Conservation (phyloP, 805 yeast genomes). For the Teunomyces aglyptinius region DNA sequence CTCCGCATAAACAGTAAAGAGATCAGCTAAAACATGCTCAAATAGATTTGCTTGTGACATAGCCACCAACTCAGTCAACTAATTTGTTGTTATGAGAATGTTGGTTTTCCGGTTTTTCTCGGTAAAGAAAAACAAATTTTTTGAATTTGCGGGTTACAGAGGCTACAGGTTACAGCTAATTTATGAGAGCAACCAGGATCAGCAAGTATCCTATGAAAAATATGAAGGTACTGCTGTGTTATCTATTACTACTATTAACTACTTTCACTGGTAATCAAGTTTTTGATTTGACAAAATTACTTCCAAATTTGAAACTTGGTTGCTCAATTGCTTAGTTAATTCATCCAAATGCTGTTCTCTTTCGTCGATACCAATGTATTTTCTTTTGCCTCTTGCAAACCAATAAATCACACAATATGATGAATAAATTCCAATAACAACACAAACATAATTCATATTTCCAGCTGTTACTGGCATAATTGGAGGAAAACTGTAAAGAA, state of each 20-base stretch:
- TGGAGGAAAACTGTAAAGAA: constrained; percentile 65
- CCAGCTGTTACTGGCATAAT: constrained; percentile 58
- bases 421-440: constrained; percentile 45
- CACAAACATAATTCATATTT: constrained; percentile 67
- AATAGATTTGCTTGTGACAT: not conserved
- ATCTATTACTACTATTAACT: too few species aligned
- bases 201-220: too few species aligned
- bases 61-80: not conserved
- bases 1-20: constrained; percentile 23
- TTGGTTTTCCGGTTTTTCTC: constrained; percentile 1
- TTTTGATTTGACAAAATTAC: constrained; percentile 14
- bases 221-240: too few species aligned
- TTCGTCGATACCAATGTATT: constrained; percentile 19
- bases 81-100: not conserved
- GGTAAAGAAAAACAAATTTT: not conserved
- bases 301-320: constrained; percentile 23
- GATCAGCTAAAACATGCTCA: constrained; percentile 14
- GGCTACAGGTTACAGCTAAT: not conserved
- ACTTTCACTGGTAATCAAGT: not conserved
- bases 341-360: constrained; percentile 19
- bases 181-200: too few species aligned
- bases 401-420: constrained; percentile 51
- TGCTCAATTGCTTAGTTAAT: constrained; percentile 23
- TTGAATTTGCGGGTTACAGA: not conserved
- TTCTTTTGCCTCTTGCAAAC: constrained; percentile 38